Evolutionary conservation across 2,329 filamentous ascomycete species (phyloP).

Genomic region (Ilyonectria mors-panacis): DNA sequence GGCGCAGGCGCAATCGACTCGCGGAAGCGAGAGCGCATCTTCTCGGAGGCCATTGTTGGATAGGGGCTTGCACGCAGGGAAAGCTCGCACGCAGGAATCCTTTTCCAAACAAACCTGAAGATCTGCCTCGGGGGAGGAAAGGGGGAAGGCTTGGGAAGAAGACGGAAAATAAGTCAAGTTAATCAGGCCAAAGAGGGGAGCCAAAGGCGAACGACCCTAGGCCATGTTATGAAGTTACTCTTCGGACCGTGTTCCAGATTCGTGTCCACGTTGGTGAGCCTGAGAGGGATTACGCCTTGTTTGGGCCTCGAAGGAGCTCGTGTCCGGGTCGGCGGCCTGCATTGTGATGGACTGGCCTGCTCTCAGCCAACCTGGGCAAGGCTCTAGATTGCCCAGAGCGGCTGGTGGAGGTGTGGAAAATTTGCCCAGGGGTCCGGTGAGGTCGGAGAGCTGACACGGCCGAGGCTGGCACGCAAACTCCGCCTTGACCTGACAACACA

Average conservation of each 20-base stretch:
- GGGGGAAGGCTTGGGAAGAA: neutral
- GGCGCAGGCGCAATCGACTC: conserved; percentile 39
- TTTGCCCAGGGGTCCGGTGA: too few species aligned
- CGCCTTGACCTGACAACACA: too few species aligned
- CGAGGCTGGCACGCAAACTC: too few species aligned
- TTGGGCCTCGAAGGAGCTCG: conserved; percentile 20
- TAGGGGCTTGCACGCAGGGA: neutral
- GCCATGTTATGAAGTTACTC: conserved; percentile 38
- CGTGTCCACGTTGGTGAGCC: neutral
- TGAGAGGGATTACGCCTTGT: conserved; percentile 14
- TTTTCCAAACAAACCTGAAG: conserved; percentile 24
- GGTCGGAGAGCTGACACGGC: too few species aligned
- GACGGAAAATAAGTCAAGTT: conserved; percentile 27
- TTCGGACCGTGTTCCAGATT: conserved; percentile 24
- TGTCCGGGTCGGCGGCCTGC: conserved; percentile 6
- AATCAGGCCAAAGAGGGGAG: conserved; percentile 22
- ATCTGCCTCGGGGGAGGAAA: conserved; percentile 20
- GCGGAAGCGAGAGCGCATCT: conserved; percentile 40
- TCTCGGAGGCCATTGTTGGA: conserved; percentile 38
- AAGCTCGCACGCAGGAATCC: neutral
- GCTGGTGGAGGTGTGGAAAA: too few species aligned
- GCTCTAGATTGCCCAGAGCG: neutral
- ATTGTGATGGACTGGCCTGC: neutral
- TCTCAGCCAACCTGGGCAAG: neutral
- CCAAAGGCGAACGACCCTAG: conserved; percentile 26